Percentiles rank a stretch among this genome's conserved stretches.
Evolutionary conservation across 1,284 basidiomycete genomes (phyloP).

Genomic region (Paramarasmius palmivorus): DNA sequence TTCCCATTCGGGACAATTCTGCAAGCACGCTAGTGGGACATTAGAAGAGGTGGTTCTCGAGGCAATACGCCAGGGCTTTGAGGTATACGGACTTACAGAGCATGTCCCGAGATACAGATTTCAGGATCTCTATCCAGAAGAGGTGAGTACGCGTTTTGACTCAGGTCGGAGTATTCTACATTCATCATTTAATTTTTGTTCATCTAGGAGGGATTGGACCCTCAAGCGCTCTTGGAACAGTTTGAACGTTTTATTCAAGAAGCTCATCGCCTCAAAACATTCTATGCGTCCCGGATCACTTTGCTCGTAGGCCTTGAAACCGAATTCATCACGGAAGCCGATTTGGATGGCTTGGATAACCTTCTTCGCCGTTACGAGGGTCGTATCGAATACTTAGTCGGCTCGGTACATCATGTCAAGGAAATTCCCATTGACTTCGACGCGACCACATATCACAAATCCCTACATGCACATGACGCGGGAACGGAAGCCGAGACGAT

Average conservation of each 20-base stretch:
- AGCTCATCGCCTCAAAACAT: constrained; percentile 71
- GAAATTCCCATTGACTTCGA: constrained; percentile 95
- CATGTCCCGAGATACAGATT: constrained; percentile 87
- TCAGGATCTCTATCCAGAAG: constrained; percentile 92
- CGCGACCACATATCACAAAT: constrained; percentile 61
- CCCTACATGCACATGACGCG: constrained; percentile 46
- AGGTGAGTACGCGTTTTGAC: constrained; percentile 52
- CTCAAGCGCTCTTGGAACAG: constrained; percentile 49
- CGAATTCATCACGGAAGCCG: constrained; percentile 77
- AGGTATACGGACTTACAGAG: constrained; percentile 88
- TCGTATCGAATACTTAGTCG: constrained; percentile 88
- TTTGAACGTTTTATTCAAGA: constrained; percentile 75
- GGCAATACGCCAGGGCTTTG: constrained; percentile 80
- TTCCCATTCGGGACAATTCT: constrained; percentile 97
- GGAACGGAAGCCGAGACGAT: constrained; percentile 23
- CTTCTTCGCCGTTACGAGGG: constrained; percentile 44
- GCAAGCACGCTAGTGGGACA: constrained; percentile 81
- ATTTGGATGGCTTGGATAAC: constrained; percentile 59
- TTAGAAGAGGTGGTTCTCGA: constrained; percentile 81
- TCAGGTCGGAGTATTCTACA: constrained; percentile 9
- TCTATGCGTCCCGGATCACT: constrained; percentile 63
- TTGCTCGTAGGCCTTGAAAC: constrained; percentile 93
- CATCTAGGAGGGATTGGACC: constrained; percentile 47
- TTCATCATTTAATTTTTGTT: constrained; percentile 3
- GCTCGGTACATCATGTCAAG: constrained; percentile 91